Base-by-base conservation (phyloP, 768 basidiomycete species). In the Tylopilus sp. region DNA sequence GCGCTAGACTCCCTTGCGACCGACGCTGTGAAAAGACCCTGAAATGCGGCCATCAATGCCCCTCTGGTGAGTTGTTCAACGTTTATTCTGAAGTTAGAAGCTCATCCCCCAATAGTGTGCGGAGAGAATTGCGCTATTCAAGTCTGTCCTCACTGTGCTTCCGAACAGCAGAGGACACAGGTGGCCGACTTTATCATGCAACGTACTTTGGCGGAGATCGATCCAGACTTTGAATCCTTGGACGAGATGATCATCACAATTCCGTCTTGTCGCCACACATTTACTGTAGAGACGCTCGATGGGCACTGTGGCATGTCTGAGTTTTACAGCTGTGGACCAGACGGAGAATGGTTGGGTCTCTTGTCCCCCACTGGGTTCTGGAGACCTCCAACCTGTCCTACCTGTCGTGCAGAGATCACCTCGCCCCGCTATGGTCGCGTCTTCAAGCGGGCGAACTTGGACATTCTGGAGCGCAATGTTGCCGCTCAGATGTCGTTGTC, bases 221-320 rank as follows among this genome's bases (percentile, higher is more conserved):
- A 76, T 4, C 67, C 70, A 7, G 70, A 76, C 17, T 45, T 56
- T 14, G 71, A 63, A 5, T 65, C 70, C 3, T 44, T 80, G 28
- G 79, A 82, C 53, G 78, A 82, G 33, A 64, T 81, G 12, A 59
- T 83, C 45, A 83, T 88, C 60, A 84, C 85, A 1, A 73, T 87
- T 37, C 80, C 81, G 0, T 69, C 69, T 17, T 89, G 87, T 61
- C 57, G 76, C 0, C 87, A 89, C 63, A 67, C 78, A 3, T 87
- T 89, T 64, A 88, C 87, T 0, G 78, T 86, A 16, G 86, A 86
- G 63, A 85, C 84, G 0, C 72, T 89, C 19, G 87, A 89, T 57
- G 86, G 85, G 0, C 70, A 75, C 38, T 82, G 79, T 56, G 61
- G 69, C 14, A 72, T 89, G 66, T 42, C 46, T 0, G 74, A 78